phyloP scores from a whole-genome alignment of 129 eudicot species.

The Helichrysum umbraculigerum region DNA sequence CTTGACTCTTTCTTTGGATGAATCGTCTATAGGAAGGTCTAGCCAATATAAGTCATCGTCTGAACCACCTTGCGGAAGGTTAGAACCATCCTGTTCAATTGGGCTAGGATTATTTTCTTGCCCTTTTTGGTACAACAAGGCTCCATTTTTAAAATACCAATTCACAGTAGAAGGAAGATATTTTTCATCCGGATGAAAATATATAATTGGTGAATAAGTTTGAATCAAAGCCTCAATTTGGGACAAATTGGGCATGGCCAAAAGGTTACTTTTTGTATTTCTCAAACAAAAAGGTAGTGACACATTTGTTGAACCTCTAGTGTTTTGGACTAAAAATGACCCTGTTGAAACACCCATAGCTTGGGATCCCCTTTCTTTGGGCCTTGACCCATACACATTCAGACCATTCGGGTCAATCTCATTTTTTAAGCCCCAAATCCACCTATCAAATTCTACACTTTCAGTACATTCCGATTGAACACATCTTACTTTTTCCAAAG shows the following conservation, averaged over 20 bases:
- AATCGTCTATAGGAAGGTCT: constrained; percentile 55
- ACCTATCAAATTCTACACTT: constrained; percentile 41
- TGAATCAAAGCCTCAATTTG: constrained; percentile 63
- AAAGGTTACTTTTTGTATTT: constrained; percentile 35
- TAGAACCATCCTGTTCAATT: constrained; percentile 50
- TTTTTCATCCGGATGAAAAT: constrained; percentile 62
- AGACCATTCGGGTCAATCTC: constrained; percentile 42
- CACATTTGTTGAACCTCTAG: constrained; percentile 29
- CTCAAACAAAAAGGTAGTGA: constrained; percentile 47
- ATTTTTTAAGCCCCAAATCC: constrained; percentile 73
- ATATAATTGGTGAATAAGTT: constrained; percentile 61
- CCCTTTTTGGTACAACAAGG: constrained; percentile 61
- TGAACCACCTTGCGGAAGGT: constrained; percentile 73
- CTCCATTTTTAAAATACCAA: constrained; percentile 76
- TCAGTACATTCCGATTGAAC: constrained; percentile 60
- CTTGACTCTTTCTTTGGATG: constrained; percentile 48
- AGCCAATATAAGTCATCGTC: constrained; percentile 64
- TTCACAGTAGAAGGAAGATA: constrained; percentile 58
- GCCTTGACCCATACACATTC: constrained; percentile 58
- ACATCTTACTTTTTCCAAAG: constrained; percentile 50
- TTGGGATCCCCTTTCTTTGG: constrained; percentile 47
- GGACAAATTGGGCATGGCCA: constrained; percentile 58
- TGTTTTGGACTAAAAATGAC: constrained; percentile 54
- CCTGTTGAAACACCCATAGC: constrained; percentile 57
- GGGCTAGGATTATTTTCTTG: constrained; percentile 50